phyloP scores from a whole-genome alignment of 2,329 filamentous ascomycete genomes.

The Nemania sp. region DNA sequence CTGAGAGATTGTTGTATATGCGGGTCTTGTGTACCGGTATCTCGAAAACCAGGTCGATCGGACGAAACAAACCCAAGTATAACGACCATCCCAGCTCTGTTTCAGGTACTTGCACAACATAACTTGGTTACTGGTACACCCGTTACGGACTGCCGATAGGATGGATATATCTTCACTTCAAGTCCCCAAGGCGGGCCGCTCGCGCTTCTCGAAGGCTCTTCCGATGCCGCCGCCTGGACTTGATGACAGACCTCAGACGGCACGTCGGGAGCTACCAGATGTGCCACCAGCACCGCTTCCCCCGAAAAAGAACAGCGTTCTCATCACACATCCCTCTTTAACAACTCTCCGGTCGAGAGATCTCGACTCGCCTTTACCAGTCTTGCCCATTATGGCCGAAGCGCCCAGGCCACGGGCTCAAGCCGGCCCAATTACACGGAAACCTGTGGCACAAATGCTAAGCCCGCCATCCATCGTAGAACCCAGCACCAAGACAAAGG shows the following conservation, averaged over 20 bases:
- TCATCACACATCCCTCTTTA: constrained; percentile 30
- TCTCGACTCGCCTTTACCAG: constrained; percentile 39
- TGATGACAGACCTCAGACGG: constrained; percentile 25
- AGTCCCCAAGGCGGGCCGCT: constrained; percentile 49
- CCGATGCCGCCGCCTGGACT: constrained; percentile 50
- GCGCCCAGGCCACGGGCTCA: constrained; percentile 26
- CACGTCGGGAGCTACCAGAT: constrained; percentile 32
- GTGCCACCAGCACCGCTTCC: constrained; percentile 35
- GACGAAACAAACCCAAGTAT: constrained; percentile 29
- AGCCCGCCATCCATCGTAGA: constrained; percentile 17
- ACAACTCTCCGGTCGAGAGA: constrained; percentile 32
- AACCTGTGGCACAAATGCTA: constrained; percentile 37
- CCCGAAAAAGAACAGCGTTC: constrained; percentile 35
- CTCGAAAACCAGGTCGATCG: constrained; percentile 29
- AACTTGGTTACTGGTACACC: constrained; percentile 9
- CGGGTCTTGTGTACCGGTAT: no score
- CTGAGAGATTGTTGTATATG: constrained; percentile 31
- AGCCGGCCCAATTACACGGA: constrained; percentile 43
- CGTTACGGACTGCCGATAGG: constrained; percentile 24
- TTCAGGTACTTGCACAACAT: constrained; percentile 27
- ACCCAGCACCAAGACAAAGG: constrained; percentile 26
- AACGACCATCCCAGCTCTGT: constrained; percentile 25
- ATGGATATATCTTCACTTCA: constrained; percentile 36
- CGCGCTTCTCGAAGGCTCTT: constrained; percentile 62
- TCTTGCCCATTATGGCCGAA: constrained; percentile 36